phyloP scores from a whole-genome alignment of 2,329 filamentous ascomycete genomes.

The Paracoccidioides brasiliensis region DNA sequence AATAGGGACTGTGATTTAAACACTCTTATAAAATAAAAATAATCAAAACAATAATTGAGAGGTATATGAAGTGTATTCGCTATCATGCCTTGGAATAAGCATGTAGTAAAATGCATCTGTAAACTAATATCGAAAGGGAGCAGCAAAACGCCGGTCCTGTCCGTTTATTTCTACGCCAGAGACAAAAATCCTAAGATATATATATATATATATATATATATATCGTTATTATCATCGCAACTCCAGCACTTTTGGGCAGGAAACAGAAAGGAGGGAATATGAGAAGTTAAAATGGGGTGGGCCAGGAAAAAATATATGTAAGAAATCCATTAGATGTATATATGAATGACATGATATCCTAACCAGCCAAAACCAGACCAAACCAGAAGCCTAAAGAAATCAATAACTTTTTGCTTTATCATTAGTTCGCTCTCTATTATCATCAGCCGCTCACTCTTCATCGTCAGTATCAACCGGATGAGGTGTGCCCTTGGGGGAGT shows the following conservation, averaged over 20 bases:
- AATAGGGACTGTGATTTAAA: not conserved
- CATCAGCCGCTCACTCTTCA: constrained; percentile 35
- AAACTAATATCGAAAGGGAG: not conserved
- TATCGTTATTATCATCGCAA: not conserved
- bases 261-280: not conserved
- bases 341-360: not conserved
- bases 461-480: constrained; percentile 67
- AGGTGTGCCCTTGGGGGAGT: constrained; percentile 72
- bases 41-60: too few species aligned
- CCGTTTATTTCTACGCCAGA: not conserved
- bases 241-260: not conserved
- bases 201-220: not conserved
- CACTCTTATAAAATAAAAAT: not conserved
- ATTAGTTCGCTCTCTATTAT: not conserved
- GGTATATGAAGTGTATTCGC: not conserved
- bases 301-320: not conserved
- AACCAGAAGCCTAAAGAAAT: not conserved
- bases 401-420: constrained; percentile 4
- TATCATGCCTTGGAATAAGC: not conserved
- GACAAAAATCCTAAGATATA: not conserved
- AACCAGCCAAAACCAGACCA: constrained; percentile 1
- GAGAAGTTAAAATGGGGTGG: not conserved
- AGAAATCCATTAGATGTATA: not conserved
- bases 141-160: not conserved
- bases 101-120: not conserved